Evolutionary conservation across 768 basidiomycete species (phyloP).

Genomic region (Lentinula lateritia): DNA sequence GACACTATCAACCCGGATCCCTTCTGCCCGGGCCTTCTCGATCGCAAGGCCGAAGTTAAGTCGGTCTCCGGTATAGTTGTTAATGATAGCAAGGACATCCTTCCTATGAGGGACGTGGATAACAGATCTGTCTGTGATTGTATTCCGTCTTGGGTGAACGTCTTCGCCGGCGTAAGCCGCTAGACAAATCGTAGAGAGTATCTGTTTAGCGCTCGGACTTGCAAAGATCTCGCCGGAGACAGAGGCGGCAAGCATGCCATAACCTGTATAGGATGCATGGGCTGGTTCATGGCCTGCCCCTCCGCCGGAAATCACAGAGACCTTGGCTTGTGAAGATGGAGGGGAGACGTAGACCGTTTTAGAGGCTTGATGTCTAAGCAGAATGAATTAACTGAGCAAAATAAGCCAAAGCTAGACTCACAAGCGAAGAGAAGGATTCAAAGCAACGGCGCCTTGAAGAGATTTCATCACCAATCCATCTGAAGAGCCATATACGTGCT

Average conservation of each 20-base stretch:
- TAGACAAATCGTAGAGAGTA: slow-evolving; percentile 41
- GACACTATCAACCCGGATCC: slow-evolving; percentile 35
- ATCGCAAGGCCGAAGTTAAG: slow-evolving; percentile 56
- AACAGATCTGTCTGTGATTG: background rate
- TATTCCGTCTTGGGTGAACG: slow-evolving; percentile 8
- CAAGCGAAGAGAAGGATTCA: slow-evolving; percentile 35
- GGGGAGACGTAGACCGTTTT: slow-evolving; percentile 28
- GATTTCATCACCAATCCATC: slow-evolving; percentile 39
- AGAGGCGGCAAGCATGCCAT: slow-evolving; percentile 49
- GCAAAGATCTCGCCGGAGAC: slow-evolving; percentile 63
- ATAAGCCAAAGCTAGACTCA: slow-evolving; percentile 17
- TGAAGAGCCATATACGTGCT: slow-evolving; percentile 35
- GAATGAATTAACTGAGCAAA: background rate
- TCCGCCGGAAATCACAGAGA: slow-evolving; percentile 43
- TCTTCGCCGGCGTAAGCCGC: slow-evolving; percentile 29
- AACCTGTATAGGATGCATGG: slow-evolving; percentile 50
- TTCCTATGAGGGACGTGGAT: slow-evolving; percentile 1
- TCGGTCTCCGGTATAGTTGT: slow-evolving; percentile 51
- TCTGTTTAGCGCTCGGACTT: slow-evolving; percentile 55
- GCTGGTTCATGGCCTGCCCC: slow-evolving; percentile 60
- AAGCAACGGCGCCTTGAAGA: slow-evolving; percentile 32
- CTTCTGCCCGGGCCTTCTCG: slow-evolving; percentile 39
- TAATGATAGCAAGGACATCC: slow-evolving; percentile 35
- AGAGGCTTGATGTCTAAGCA: slow-evolving; percentile 27
- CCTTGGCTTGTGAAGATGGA: slow-evolving; percentile 16